phyloP scores from a whole-genome alignment of 2,329 filamentous ascomycete species.

The Pleomassaria siparia region DNA sequence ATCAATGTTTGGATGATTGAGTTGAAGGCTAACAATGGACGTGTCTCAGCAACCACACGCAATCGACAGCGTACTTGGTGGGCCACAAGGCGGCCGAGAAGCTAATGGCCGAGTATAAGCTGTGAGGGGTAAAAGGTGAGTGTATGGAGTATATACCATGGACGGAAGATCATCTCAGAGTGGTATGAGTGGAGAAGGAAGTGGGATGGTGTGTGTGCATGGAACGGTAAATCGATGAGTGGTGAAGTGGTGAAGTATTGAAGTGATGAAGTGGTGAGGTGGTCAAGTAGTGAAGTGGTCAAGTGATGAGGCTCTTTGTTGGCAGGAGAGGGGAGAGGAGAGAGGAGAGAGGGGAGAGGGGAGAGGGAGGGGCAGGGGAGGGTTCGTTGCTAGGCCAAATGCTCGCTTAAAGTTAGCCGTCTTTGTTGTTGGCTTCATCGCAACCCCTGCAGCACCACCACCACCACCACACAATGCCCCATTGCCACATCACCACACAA shows the following conservation, averaged over 20 bases:
- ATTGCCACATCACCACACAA: not conserved
- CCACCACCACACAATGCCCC: not conserved
- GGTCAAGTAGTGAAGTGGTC: too few relatives aligned
- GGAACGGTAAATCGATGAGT: too few relatives aligned
- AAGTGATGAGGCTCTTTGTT: too few relatives aligned
- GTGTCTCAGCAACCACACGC: conserved; percentile 32
- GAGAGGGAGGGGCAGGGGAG: not conserved
- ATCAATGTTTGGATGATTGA: not conserved
- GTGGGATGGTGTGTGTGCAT: not conserved
- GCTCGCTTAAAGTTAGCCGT: too few relatives aligned
- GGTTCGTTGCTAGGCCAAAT: conserved; percentile 3
- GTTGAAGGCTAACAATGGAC: conserved; percentile 9
- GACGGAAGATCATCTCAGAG: conserved; percentile 25
- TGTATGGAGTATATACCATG: too few relatives aligned
- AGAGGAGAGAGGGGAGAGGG: too few relatives aligned
- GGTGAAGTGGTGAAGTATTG: conserved; percentile 4
- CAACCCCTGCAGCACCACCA: not conserved
- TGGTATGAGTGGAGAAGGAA: conserved; percentile 13
- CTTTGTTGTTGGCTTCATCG: too few relatives aligned
- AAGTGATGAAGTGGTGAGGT: conserved; percentile 7
- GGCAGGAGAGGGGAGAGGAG: too few relatives aligned
- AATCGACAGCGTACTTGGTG: conserved; percentile 38
- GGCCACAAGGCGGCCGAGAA: conserved; percentile 38
- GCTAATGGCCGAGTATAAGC: conserved; percentile 31
- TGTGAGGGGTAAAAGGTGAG: conserved; percentile 14